Conservation (phyloP, 495 filamentous ascomycete species). For the Sordaria brevicollis region DNA sequence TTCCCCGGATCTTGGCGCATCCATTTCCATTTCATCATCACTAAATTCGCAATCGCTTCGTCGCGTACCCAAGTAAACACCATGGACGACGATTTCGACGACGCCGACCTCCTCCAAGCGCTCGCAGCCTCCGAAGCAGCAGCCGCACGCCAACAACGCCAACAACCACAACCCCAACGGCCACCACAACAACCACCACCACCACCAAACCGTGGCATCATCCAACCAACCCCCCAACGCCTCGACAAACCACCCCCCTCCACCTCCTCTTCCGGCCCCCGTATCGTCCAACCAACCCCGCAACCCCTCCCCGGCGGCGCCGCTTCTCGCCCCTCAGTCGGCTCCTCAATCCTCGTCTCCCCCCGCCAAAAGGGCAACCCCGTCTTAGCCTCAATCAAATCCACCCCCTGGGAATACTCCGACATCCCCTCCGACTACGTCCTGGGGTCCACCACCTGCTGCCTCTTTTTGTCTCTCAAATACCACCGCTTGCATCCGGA, state of each 20-base stretch:
- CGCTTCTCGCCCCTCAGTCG: conserved; percentile 40
- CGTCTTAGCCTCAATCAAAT: conserved; percentile 68
- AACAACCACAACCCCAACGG: conserved; percentile 21
- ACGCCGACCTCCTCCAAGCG: conserved; percentile 46
- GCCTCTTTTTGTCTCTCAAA: conserved; percentile 82
- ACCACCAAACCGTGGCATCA: conserved; percentile 11
- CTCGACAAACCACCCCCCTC: conserved; percentile 32
- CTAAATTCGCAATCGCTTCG: neutral
- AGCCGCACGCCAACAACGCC: conserved; percentile 12
- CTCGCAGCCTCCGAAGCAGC: conserved; percentile 27
- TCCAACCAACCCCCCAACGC: conserved; percentile 34
- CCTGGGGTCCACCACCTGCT: conserved; percentile 78
- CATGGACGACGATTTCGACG: conserved; percentile 52
- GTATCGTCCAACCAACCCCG: conserved; percentile 77
- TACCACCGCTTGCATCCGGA: conserved; percentile 97
- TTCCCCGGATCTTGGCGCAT: neutral
- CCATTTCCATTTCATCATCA: neutral
- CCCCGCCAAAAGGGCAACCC: conserved; percentile 87
- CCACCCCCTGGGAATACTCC: conserved; percentile 91
- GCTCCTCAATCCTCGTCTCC: conserved; percentile 77
- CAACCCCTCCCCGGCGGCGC: conserved; percentile 51
- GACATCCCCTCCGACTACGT: conserved; percentile 92
- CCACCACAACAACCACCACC: conserved; percentile 23
- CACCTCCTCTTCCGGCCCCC: conserved; percentile 22
- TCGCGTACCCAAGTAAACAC: neutral